Conservation (phyloP, 1,139 yeast genomes). For the Candida frijolesensis region DNA sequence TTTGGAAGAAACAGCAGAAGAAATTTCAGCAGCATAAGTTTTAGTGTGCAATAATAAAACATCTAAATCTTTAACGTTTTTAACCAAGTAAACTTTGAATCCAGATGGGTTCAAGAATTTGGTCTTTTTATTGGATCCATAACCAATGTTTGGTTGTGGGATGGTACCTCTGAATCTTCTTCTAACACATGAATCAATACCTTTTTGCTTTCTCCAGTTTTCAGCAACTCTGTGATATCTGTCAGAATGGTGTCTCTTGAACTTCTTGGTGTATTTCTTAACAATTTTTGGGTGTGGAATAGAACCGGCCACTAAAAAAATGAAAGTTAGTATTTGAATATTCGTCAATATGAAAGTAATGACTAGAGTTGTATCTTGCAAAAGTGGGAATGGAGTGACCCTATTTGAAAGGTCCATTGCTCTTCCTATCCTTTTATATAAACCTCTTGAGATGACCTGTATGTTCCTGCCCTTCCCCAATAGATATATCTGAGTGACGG, state of each 20-base stretch:
- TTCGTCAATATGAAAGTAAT: neutral
- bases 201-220: conserved; percentile 99
- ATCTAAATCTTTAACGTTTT: conserved; percentile 92
- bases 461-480: too few species aligned
- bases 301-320: conserved; percentile 81
- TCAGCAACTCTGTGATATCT: conserved; percentile 97
- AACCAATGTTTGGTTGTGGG: conserved; percentile 99
- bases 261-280: conserved; percentile 98
- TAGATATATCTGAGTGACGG: too few species aligned
- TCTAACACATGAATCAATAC: conserved; percentile 99
- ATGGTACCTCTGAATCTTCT: conserved; percentile 99
- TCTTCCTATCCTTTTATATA: too few species aligned
- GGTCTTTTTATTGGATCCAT: conserved; percentile 99
- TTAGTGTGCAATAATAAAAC: conserved; percentile 95
- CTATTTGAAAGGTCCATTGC: too few species aligned
- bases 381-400: too few species aligned
- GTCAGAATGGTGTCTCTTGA: conserved; percentile 99
- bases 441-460: too few species aligned
- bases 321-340: neutral
- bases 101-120: conserved; percentile 96
- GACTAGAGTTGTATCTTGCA: neutral
- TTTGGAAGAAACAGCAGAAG: conserved; percentile 97
- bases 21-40: conserved; percentile 99
- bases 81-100: conserved; percentile 94
- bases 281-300: conserved; percentile 99